These are phyloP conservation scores for Fusarium pseudonygamai DNA, from an alignment of 2,329 filamentous ascomycete species.

Conservation along the genomic window DNA sequence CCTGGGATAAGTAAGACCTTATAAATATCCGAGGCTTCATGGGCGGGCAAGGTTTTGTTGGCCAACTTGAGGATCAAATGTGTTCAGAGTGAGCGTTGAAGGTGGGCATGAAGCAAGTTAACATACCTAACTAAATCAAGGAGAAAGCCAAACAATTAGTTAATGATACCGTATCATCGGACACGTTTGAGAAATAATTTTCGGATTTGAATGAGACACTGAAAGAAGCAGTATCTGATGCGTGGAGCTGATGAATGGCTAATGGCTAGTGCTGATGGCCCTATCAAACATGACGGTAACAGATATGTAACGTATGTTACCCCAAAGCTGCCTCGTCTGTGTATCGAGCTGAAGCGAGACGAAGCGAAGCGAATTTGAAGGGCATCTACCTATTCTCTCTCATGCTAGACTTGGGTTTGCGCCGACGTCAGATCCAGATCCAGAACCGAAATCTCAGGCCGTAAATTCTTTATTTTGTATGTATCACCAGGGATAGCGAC, in stretches of 20 bases:
- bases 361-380: neutral
- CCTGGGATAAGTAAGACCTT: neutral
- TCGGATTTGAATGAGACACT: neutral
- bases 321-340: slow-evolving; percentile 17
- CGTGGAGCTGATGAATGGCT: neutral
- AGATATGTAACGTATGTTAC: slow-evolving; percentile 13
- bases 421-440: neutral
- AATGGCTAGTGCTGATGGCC: neutral
- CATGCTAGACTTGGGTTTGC: slow-evolving; percentile 4
- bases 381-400: neutral
- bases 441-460: neutral
- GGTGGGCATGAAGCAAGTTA: neutral
- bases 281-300: slow-evolving; percentile 5
- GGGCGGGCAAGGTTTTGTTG: neutral
- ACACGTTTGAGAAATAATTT: neutral
- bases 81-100: neutral
- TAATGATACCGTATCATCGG: neutral
- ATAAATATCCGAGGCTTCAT: neutral
- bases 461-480: neutral
- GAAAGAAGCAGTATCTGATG: neutral
- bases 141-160: neutral
- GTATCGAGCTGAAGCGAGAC: slow-evolving; percentile 5
- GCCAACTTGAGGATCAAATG: neutral
- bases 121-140: neutral
- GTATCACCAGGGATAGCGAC: neutral